Conservation (phyloP, 164 flowering plant species). For the Akebia trifoliata region DNA sequence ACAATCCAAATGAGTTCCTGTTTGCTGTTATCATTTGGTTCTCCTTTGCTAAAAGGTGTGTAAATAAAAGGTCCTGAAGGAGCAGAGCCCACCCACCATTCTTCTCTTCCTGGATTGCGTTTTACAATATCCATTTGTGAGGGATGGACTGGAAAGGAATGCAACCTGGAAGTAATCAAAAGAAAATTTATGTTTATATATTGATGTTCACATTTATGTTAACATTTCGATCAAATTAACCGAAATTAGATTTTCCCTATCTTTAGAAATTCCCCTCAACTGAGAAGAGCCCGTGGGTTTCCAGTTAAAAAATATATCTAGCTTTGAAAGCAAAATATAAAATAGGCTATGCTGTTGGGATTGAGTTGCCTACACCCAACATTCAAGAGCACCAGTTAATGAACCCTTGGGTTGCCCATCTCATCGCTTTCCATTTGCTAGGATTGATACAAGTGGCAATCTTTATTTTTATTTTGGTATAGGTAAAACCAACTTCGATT, state of each 20-base stretch:
- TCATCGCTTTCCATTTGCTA: not conserved
- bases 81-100: constrained; percentile 99
- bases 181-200: not conserved
- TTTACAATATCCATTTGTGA: constrained; percentile 89
- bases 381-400: not conserved
- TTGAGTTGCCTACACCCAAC: no score
- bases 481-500: not conserved
- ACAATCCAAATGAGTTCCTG: constrained; percentile 91
- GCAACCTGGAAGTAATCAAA: constrained; percentile 52
- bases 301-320: no score
- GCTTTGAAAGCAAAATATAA: no score
- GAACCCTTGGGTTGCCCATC: no score
- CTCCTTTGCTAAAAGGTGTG: constrained; percentile 98
- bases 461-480: no score
- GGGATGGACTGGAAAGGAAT: constrained; percentile 81
- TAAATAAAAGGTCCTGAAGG: constrained; percentile 98
- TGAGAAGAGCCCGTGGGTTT: no score
- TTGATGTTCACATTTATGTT: not conserved
- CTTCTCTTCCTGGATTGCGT: constrained; percentile 76
- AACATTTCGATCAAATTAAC: not conserved
- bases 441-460: no score
- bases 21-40: constrained; percentile 55
- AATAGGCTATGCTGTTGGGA: no score
- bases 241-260: not conserved
- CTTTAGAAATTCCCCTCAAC: not conserved